A percentile compares a stretch with the other conserved stretches of the same genome.
Conservation (phyloP, 345 rosid species). For the Brassica juncea region DNA sequence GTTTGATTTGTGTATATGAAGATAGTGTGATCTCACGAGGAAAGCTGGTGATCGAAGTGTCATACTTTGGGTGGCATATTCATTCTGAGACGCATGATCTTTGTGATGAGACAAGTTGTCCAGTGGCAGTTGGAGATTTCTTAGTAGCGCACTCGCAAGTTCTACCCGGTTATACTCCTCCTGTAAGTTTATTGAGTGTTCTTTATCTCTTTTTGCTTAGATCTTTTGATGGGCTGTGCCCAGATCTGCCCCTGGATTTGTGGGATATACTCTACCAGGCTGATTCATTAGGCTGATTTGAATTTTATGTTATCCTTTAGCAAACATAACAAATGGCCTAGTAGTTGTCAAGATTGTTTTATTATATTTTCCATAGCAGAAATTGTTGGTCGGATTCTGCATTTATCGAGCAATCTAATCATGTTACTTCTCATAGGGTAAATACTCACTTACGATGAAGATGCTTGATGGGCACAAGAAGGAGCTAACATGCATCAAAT, state of each 20-base stretch:
- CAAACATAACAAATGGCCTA: not conserved
- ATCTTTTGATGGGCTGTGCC: not conserved
- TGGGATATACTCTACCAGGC: not conserved
- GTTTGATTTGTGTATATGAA: conserved; percentile 25
- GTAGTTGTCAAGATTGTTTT: not conserved
- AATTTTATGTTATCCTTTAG: not conserved
- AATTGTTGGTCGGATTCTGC: not conserved
- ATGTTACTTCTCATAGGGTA: conserved; percentile 54
- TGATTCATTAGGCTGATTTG: conserved; percentile 4
- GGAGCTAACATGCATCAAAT: conserved; percentile 76
- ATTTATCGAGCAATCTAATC: not conserved
- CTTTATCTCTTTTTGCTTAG: not conserved
- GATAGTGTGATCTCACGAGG: conserved; percentile 63
- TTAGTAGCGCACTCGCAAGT: conserved; percentile 78
- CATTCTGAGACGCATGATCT: conserved; percentile 84
- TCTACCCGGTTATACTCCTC: conserved; percentile 85
- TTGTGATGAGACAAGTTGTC: conserved; percentile 78
- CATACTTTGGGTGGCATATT: conserved; percentile 83
- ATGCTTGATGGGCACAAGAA: conserved; percentile 55
- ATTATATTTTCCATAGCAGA: not conserved
- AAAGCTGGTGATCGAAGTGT: conserved; percentile 73
- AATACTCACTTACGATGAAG: conserved; percentile 87
- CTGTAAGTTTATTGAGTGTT: conserved; percentile 54
- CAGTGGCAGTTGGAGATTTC: conserved; percentile 77
- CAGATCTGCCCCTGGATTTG: not conserved